These are phyloP conservation scores for Colletotrichum endophyticum DNA, from an alignment of 2,329 filamentous ascomycete species.

Conservation along the genomic window DNA sequence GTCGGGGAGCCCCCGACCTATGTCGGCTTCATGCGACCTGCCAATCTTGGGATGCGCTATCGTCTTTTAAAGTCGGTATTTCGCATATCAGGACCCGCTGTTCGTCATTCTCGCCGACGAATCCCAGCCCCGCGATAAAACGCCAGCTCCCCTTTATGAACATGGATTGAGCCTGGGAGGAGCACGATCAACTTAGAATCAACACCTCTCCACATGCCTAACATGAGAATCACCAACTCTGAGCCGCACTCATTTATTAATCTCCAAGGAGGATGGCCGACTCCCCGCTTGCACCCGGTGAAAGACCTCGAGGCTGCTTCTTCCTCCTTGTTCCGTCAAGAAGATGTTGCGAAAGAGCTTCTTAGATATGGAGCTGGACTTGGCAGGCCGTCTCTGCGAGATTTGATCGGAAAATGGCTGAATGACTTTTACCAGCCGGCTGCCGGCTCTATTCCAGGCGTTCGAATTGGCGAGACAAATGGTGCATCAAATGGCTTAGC, in stretches of 20 bases:
- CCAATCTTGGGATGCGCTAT: not conserved
- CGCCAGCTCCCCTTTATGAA: not conserved
- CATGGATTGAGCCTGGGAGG: not conserved
- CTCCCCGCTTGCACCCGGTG: not conserved
- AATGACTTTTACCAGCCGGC: slow-evolving; percentile 58
- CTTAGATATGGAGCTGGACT: not conserved
- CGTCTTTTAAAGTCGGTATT: not conserved
- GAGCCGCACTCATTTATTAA: not conserved
- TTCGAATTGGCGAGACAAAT: slow-evolving; percentile 79
- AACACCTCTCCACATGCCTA: not conserved
- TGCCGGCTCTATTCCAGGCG: slow-evolving; percentile 36
- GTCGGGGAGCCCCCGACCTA: not conserved
- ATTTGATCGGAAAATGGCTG: slow-evolving; percentile 70
- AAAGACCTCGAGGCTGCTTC: not conserved
- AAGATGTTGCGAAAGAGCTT: not conserved
- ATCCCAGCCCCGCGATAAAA: not conserved
- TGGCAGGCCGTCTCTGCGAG: not conserved
- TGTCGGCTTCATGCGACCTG: not conserved
- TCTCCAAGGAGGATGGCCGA: not conserved
- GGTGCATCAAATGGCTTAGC: slow-evolving; percentile 85
- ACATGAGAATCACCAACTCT: not conserved
- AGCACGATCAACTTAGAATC: not conserved
- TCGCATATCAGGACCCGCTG: not conserved
- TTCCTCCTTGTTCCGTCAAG: not conserved
- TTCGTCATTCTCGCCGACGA: not conserved